A percentile compares a stretch with the other conserved stretches of the same genome.
These are phyloP conservation scores for Phialocephala subalpina DNA, from an alignment of 2,329 filamentous ascomycete species.

Conservation along the genomic window DNA sequence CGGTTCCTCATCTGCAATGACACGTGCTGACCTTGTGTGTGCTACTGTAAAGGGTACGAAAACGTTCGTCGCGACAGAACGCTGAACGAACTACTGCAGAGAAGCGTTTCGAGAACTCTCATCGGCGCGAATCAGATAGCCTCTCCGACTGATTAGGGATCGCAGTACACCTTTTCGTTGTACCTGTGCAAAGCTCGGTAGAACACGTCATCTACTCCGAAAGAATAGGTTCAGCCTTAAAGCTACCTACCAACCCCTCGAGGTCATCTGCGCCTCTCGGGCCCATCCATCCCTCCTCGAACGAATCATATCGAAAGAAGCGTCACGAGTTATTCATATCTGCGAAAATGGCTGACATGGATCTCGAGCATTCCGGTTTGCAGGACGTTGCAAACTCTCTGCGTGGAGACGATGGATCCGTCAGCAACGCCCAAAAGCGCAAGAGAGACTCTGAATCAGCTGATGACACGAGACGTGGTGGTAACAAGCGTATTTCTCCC, in stretches of 20 bases:
- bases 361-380: constrained; percentile 46
- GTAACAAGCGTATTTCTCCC: constrained; percentile 46
- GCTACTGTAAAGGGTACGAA: constrained; percentile 40
- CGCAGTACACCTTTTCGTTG: constrained; percentile 37
- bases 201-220: constrained; percentile 44
- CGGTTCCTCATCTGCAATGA: constrained; percentile 43
- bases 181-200: constrained; percentile 43
- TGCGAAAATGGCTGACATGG: constrained; percentile 44
- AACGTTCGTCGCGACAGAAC: constrained; percentile 42
- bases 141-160: constrained; percentile 32
- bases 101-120: constrained; percentile 42
- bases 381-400: constrained; percentile 47
- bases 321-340: constrained; percentile 29
- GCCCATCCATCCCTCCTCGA: constrained; percentile 29
- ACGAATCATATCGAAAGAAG: constrained; percentile 42
- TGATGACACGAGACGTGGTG: constrained; percentile 44
- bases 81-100: constrained; percentile 44
- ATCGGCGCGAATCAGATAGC: constrained; percentile 36
- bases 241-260: constrained; percentile 42
- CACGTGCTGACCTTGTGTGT: constrained; percentile 47
- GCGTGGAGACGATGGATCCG: constrained; percentile 41
- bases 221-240: constrained; percentile 41
- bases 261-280: constrained; percentile 44
- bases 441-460: constrained; percentile 46
- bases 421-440: constrained; percentile 42